Conservation (phyloP, 2,329 filamentous ascomycete genomes). For the Penicillium corylophilum region DNA sequence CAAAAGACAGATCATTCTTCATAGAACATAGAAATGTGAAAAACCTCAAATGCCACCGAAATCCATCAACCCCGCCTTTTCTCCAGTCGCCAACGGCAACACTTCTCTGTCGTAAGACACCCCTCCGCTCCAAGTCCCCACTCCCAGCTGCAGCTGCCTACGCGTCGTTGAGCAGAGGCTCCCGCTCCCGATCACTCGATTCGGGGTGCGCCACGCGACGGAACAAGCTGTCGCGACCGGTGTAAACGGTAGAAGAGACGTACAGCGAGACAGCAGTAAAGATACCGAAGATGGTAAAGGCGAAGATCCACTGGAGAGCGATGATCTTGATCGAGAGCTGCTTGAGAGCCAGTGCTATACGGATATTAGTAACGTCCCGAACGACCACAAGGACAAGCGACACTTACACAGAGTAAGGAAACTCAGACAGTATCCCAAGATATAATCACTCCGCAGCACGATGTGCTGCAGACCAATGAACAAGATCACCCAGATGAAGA, state of each 20-base stretch:
- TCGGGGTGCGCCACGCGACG: conserved; percentile 34
- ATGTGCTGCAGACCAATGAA: conserved; percentile 77
- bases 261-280: conserved; percentile 68
- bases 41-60: neutral
- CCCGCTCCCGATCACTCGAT: conserved; percentile 53
- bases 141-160: neutral
- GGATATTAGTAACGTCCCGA: neutral
- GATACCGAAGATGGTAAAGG: conserved; percentile 75
- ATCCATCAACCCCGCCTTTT: neutral
- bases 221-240: conserved; percentile 38
- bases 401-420: conserved; percentile 67
- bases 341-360: conserved; percentile 65
- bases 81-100: neutral
- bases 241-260: conserved; percentile 35
- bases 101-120: neutral
- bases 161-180: conserved; percentile 51
- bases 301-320: conserved; percentile 90
- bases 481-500: conserved; percentile 83
- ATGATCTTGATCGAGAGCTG: conserved; percentile 73
- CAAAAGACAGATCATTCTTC: neutral
- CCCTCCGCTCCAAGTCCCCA: neutral
- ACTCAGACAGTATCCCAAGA: conserved; percentile 76
- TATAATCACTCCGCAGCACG: conserved; percentile 68
- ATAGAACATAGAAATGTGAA: neutral
- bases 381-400: neutral